A percentile compares a stretch with the other conserved stretches of the same genome.
These are phyloP conservation scores for Amanita thiersii DNA, from an alignment of 768 basidiomycete genomes.

Conservation along the genomic window DNA sequence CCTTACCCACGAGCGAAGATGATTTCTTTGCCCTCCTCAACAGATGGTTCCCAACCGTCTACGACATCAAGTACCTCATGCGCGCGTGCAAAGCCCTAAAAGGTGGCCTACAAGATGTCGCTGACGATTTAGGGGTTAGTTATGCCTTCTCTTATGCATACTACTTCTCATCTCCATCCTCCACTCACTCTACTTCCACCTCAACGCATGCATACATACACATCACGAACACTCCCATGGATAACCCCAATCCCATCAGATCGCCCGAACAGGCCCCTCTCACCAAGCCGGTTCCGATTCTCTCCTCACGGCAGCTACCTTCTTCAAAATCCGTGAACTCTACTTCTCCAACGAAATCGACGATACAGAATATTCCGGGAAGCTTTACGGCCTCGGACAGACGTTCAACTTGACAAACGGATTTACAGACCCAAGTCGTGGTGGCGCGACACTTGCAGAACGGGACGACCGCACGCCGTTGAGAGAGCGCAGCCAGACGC, in stretches of 20 bases:
- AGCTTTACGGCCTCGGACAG: slow-evolving; percentile 77
- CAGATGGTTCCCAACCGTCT: slow-evolving; percentile 93
- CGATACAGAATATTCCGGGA: slow-evolving; percentile 73
- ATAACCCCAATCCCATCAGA: slow-evolving; percentile 43
- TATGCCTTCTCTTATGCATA: slow-evolving; percentile 3
- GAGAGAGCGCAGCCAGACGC: slow-evolving; percentile 52
- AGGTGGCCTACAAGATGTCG: slow-evolving; percentile 89
- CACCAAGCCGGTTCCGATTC: slow-evolving; percentile 99
- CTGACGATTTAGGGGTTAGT: slow-evolving; percentile 89
- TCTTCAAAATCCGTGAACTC: slow-evolving; percentile 91
- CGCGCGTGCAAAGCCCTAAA: slow-evolving; percentile 79
- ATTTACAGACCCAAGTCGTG: slow-evolving; percentile 53
- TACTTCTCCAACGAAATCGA: slow-evolving; percentile 92
- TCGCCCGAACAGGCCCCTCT: slow-evolving; percentile 80
- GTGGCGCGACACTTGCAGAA: slow-evolving; percentile 77
- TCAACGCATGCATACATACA: neutral
- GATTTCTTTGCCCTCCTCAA: slow-evolving; percentile 81
- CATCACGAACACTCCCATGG: neutral
- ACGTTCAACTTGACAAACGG: slow-evolving; percentile 67
- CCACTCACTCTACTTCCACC: no score
- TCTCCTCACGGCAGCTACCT: slow-evolving; percentile 85
- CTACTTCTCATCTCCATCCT: slow-evolving; percentile 7
- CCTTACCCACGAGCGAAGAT: slow-evolving; percentile 83
- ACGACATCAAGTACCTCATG: slow-evolving; percentile 98
- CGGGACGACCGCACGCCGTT: slow-evolving; percentile 58